Conservation (phyloP, 2,329 filamentous ascomycete genomes). For the Xylaria multiplex region DNA sequence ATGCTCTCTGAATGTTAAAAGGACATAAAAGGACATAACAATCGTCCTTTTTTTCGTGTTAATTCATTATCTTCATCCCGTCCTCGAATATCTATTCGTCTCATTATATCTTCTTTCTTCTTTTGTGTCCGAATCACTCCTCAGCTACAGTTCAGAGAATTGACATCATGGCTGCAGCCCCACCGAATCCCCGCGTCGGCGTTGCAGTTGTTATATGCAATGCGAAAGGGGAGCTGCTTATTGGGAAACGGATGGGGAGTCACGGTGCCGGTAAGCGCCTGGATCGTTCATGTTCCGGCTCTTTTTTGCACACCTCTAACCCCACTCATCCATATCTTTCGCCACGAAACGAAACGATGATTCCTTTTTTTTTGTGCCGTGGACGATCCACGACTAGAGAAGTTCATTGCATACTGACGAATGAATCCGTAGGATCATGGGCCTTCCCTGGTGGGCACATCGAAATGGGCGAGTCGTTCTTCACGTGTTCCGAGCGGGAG, state of each 20-base stretch:
- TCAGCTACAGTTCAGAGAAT: neutral
- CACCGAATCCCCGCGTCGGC: constrained; percentile 56
- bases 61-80: neutral
- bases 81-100: too few relatives aligned
- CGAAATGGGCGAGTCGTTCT: constrained; percentile 72
- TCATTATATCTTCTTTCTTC: neutral
- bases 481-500: constrained; percentile 73
- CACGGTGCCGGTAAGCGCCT: constrained; percentile 58
- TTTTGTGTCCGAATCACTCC: neutral
- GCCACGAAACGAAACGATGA: neutral
- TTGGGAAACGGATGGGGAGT: constrained; percentile 60
- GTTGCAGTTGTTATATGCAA: constrained; percentile 59
- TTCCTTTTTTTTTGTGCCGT: neutral
- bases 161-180: constrained; percentile 39
- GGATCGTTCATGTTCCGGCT: neutral
- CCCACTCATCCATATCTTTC: neutral
- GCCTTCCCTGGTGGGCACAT: constrained; percentile 81
- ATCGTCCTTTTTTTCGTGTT: neutral
- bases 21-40: neutral
- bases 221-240: constrained; percentile 55
- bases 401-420: neutral
- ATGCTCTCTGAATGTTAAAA: constrained; percentile 11
- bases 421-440: constrained; percentile 61
- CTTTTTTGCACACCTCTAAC: neutral
- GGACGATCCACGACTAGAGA: neutral